These are phyloP conservation scores for Lanmaoa rubissima DNA, from an alignment of 768 basidiomycete genomes.

Conservation along the genomic window DNA sequence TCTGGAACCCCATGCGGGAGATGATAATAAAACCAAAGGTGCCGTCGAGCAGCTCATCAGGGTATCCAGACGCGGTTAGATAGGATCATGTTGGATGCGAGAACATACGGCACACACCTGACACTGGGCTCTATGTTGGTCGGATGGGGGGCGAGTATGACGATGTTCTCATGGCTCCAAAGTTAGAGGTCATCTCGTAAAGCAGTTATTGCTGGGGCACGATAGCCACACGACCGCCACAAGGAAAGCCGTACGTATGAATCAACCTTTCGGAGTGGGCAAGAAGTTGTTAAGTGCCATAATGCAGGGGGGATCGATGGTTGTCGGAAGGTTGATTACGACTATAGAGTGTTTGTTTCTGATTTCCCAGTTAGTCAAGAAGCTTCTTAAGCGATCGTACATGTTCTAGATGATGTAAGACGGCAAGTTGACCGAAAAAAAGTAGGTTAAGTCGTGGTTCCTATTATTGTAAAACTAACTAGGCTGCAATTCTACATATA, in stretches of 20 bases:
- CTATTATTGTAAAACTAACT: slow-evolving; percentile 1
- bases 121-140: not conserved
- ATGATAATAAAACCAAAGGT: not conserved
- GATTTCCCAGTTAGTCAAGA: slow-evolving; percentile 3
- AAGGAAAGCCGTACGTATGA: slow-evolving; percentile 5
- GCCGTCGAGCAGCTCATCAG: not conserved
- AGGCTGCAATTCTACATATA: not conserved
- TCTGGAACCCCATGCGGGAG: not conserved
- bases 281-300: not conserved
- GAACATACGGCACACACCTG: not conserved
- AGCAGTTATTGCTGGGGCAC: not conserved
- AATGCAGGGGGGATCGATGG: not conserved
- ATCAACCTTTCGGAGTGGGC: not conserved
- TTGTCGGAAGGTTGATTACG: not conserved
- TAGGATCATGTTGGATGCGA: too few relatives aligned
- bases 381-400: not conserved
- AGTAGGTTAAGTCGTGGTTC: not conserved
- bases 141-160: not conserved
- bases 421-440: not conserved
- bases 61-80: not conserved
- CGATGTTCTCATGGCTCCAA: not conserved
- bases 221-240: slow-evolving; percentile 9
- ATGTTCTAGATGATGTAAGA: not conserved
- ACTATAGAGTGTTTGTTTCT: not conserved
- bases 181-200: not conserved